Percentiles rank a stretch among this genome's conserved stretches.
Evolutionary conservation across 1,284 basidiomycete genomes (phyloP).

Genomic region (Psilocybe mexicana): DNA sequence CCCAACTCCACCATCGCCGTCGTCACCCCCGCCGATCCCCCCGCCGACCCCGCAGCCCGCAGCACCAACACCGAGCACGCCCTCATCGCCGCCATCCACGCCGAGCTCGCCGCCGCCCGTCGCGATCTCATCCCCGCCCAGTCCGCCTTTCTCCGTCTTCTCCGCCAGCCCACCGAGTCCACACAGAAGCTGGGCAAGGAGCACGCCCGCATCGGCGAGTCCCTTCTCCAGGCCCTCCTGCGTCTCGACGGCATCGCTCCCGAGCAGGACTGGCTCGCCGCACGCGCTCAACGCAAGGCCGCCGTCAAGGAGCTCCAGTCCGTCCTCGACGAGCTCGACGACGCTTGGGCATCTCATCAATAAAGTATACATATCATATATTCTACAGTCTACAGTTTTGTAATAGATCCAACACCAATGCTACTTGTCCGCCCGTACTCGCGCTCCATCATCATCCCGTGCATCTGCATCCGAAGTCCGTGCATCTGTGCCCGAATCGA

Average conservation of each 20-base stretch:
- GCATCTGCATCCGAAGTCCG: conserved; percentile 81
- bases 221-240: conserved; percentile 75
- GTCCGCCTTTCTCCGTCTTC: conserved; percentile 24
- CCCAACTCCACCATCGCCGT: conserved; percentile 64
- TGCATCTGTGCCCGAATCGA: conserved; percentile 73
- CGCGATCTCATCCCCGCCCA: conserved; percentile 50
- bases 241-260: conserved; percentile 72
- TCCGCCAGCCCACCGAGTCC: not conserved
- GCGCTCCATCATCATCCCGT: conserved; percentile 68
- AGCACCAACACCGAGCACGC: conserved; percentile 52
- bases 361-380: conserved; percentile 10
- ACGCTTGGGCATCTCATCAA: conserved; percentile 29
- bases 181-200: conserved; percentile 35
- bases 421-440: not conserved
- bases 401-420: conserved; percentile 23
- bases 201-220: conserved; percentile 65
- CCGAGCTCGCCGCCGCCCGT: conserved; percentile 60
- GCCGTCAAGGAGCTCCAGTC: conserved; percentile 61
- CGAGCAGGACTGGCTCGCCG: conserved; percentile 70
- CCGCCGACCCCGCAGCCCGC: conserved; percentile 26
- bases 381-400: conserved; percentile 29
- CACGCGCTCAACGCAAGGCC: conserved; percentile 69
- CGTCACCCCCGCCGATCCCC: conserved; percentile 39
- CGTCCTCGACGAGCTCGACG: conserved; percentile 43
- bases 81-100: conserved; percentile 55